phyloP scores from a whole-genome alignment of 257 asterid genomes.

The Solanum sitiens region DNA sequence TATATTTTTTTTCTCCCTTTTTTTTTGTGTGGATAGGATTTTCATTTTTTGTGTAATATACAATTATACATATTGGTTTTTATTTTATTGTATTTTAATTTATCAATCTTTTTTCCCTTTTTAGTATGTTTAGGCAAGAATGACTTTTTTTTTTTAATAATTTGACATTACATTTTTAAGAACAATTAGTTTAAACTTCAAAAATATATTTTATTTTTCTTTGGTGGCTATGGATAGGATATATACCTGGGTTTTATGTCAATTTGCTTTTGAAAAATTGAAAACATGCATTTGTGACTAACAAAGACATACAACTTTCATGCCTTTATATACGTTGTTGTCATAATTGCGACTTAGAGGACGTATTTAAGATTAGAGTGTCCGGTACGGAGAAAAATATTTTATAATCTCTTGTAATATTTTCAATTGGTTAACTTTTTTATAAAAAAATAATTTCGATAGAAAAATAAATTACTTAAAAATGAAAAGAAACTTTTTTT shows the following conservation, averaged over 20 bases:
- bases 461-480: not conserved
- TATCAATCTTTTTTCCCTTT: not conserved
- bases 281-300: not conserved
- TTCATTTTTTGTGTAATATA: not conserved
- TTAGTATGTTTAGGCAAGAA: not conserved
- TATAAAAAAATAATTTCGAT: not conserved
- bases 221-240: not conserved
- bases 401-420: not conserved
- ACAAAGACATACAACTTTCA: not conserved
- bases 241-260: not conserved
- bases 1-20: not conserved
- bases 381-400: not conserved
- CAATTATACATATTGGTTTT: not conserved
- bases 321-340: not conserved
- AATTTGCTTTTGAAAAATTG: not conserved
- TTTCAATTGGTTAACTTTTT: not conserved
- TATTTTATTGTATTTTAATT: too few relatives aligned
- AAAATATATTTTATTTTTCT: not conserved
- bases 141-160: too few relatives aligned
- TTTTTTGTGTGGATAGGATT: not conserved
- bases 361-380: not conserved
- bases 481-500: not conserved
- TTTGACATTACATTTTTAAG: not conserved
- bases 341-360: not conserved
- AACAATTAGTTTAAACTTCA: too few relatives aligned